Base-by-base conservation (phyloP, 805 yeast genomes). In the Sugiyamaella smithiae region DNA sequence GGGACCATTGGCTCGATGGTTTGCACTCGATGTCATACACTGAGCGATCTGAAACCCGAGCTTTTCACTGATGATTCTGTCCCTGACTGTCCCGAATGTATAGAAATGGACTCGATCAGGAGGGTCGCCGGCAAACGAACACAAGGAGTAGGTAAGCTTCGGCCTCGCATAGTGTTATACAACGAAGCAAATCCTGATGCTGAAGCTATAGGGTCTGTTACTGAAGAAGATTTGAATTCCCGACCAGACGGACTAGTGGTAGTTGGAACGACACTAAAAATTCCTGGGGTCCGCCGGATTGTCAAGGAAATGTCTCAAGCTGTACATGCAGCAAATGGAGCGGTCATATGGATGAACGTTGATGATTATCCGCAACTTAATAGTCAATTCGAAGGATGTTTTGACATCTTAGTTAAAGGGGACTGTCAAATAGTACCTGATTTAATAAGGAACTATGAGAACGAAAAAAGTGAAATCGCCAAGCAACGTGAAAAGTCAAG, bases 151-250 rank as follows among this genome's bases (percentile, higher is more conserved):
- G 89, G 89, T 2, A 69, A 75, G 44, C 60, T 83, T 35, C 70
- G 87, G 51, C 88, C 89, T 1, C 68, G 85, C 56, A 79, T 83
- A 24, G 85, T 83, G 2, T 63, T 83, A 7, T 83, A 90, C 71
- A 75, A 86, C 70, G 88, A 89, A 58, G 73, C 75, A 48, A 86
- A 89, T 61, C 96, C 96, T 1, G 95, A 88, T 63, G 89, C 93
- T 53, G 95, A 91, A 40, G 78, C 84, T 24, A 88, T 89, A 42
- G 96, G 96, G 0, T 78, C 80, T 45, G 78, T 85, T 3, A 77
- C 88, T 4, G 84, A 84, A 14, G 56, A 73, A 1, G 97, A 89
- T 64, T 65, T 86, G 37, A 74, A 71, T 50, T 66, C 73, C 8
- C 75, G 75, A 32, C 89, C 95, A 14, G 97, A 89, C 62, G 83